Evolutionary conservation across 164 flowering plant species (phyloP), one percentile per base, ranked within the genome.

Genomic region (Vitis riparia): DNA sequence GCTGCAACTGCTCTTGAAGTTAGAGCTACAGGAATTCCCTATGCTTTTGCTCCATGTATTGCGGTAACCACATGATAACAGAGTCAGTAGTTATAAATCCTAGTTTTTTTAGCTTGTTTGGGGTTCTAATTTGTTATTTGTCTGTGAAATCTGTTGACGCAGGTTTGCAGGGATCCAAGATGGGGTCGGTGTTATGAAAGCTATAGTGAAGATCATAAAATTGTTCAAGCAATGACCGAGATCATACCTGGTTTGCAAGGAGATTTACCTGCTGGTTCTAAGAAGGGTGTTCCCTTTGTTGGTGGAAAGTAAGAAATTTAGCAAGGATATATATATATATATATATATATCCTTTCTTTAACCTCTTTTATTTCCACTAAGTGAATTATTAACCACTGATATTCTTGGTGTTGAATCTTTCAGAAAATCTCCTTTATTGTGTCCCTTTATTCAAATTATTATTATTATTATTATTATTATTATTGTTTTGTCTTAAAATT

Each of bases 171-270:
- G 66, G 90, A 87, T 77, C 90, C 88, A 29, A 81, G 90, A 71
- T 87, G 90, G 90, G 90, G 88, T 17, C 78, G 87, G 14, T 85
- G 90, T 70, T 87, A 83, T 62, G 90, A 87, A 68, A 86, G 89
- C 78, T 84, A 84, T 65, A 82, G 86, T 6, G 89, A 87, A 65
- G 88, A 86, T 68, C 81, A 68, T 61, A 74, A 56, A 51, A 78
- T 87, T 68, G 90, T 87, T 47, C 81, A 76, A 55, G 63, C 65
- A 44, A 81, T 86, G 89, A 84, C 89, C 9, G 86, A 81, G 66
- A 72, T 86, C 68, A 82, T 85, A 51, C 71, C 80, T 16, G 88
- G 90, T 11, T 78, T 87, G 70, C 88, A 87, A 74, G 90, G 90
- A 71, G 82, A 81, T 23, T 44, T 72, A 5, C 83, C 87, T 10